Percentiles rank a stretch among this genome's conserved stretches.
Evolutionary conservation across 495 filamentous ascomycete species (phyloP).

Genomic region (Cetradonia linearis): DNA sequence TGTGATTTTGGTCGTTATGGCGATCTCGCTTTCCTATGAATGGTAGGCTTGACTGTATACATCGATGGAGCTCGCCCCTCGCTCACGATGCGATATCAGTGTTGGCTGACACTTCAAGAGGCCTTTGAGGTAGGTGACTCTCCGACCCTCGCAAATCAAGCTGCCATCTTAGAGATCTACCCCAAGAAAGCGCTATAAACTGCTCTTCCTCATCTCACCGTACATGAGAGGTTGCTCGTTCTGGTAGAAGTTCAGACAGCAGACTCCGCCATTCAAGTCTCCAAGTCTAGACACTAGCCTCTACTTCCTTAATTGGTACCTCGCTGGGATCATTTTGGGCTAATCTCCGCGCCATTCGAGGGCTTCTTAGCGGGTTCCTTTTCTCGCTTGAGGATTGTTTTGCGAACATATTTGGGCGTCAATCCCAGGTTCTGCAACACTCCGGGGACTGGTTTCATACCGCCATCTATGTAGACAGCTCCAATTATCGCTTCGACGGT

Average conservation of each 20-base stretch:
- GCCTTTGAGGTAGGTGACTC: too few species aligned
- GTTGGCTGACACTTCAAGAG: not conserved
- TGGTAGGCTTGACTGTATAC: not conserved
- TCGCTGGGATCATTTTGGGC: not conserved
- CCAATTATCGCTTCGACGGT: conserved; percentile 20
- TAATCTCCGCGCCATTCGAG: not conserved
- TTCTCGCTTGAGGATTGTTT: not conserved
- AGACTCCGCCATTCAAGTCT: not conserved
- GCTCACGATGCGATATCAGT: not conserved
- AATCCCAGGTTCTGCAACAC: conserved; percentile 15
- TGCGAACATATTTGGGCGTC: conserved; percentile 9
- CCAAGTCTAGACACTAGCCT: not conserved
- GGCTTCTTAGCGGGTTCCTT: accelerated
- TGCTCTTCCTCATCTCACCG: too few species aligned
- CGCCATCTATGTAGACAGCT: conserved; percentile 19
- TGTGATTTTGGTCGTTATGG: not conserved
- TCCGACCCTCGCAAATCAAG: too few species aligned
- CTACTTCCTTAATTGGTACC: not conserved
- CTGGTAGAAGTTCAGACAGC: too few species aligned
- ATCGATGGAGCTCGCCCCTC: not conserved
- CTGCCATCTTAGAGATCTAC: too few species aligned
- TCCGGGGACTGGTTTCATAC: conserved; percentile 7
- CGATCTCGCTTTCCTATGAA: not conserved
- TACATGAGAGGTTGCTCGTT: too few species aligned
- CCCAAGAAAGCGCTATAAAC: too few species aligned